These are phyloP conservation scores for Sordariomycetes sp. DNA, from an alignment of 2,329 filamentous ascomycete species.

Conservation along the genomic window DNA sequence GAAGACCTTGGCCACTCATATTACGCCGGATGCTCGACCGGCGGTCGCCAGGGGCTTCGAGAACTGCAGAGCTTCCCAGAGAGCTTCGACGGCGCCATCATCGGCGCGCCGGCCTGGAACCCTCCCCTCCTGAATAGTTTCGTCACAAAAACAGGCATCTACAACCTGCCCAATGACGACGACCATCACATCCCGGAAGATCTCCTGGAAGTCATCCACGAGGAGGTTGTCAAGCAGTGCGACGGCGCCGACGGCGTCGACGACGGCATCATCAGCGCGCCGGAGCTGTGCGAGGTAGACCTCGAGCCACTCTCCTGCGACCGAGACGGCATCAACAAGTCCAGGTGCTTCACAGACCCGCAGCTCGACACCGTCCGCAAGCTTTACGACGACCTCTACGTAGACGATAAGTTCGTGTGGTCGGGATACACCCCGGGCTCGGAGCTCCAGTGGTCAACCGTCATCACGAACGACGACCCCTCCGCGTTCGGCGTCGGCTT, in stretches of 20 bases:
- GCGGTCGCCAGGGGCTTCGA: constrained; percentile 47
- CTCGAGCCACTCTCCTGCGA: constrained; percentile 26
- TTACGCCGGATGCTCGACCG: constrained; percentile 47
- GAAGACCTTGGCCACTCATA: constrained; percentile 33
- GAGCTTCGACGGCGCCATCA: constrained; percentile 48
- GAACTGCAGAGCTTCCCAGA: constrained; percentile 40
- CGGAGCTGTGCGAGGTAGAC: constrained; percentile 27
- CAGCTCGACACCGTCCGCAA: constrained; percentile 23
- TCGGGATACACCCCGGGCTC: constrained; percentile 30
- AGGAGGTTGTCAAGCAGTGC: constrained; percentile 32
- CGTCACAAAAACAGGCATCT: constrained; percentile 13
- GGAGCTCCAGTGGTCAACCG: constrained; percentile 16
- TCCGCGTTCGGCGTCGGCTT: constrained; percentile 11
- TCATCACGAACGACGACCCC: neutral
- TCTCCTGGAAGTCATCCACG: constrained; percentile 24
- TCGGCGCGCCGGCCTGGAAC: constrained; percentile 23
- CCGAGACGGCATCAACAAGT: constrained; percentile 14
- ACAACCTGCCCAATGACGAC: constrained; percentile 16
- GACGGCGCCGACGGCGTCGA: constrained; percentile 34
- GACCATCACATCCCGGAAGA: constrained; percentile 17
- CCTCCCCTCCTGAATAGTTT: constrained; percentile 16
- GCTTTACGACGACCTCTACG: constrained; percentile 16
- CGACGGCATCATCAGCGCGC: constrained; percentile 34
- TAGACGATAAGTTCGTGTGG: constrained; percentile 15
- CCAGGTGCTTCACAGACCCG: constrained; percentile 24